Percentiles rank a stretch among this genome's conserved stretches.
phyloP scores from a whole-genome alignment of 345 rosid genomes.

The Populus alba region DNA sequence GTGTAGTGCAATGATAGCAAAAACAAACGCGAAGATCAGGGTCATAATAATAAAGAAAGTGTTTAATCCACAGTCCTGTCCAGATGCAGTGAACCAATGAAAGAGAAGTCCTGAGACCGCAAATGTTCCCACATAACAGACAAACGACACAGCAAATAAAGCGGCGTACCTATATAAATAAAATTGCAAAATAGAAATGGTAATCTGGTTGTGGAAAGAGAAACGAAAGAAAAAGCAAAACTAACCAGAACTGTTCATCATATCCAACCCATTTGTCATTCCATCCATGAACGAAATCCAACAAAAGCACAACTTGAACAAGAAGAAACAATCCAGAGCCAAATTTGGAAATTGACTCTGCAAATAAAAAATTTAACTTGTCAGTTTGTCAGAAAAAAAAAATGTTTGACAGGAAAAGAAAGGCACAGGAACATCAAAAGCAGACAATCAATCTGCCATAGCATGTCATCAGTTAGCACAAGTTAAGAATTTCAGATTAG shows the following conservation, averaged over 20 bases:
- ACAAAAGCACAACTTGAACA: slow-evolving; percentile 95
- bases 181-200: not conserved
- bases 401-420: not conserved
- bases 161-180: slow-evolving; percentile 65
- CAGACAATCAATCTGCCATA: not conserved
- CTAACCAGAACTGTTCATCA: slow-evolving; percentile 97
- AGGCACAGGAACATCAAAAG: not conserved
- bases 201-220: not conserved
- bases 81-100: slow-evolving; percentile 96
- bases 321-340: slow-evolving; percentile 97
- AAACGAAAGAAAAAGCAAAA: slow-evolving; percentile 2
- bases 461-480: not conserved
- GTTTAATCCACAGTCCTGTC: slow-evolving; percentile 94
- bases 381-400: not conserved
- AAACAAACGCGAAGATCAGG: slow-evolving; percentile 61
- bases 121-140: slow-evolving; percentile 75
- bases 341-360: slow-evolving; percentile 87
- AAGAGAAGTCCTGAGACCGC: slow-evolving; percentile 95
- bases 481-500: not conserved
- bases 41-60: slow-evolving; percentile 77
- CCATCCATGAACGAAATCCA: slow-evolving; percentile 99
- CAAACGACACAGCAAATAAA: slow-evolving; percentile 74
- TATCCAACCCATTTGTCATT: slow-evolving; percentile 99
- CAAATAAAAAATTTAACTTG: slow-evolving; percentile 11
- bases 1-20: slow-evolving; percentile 81